phyloP scores from a whole-genome alignment of 2,329 filamentous ascomycete species.

The Ophiognomonia clavigignenti-juglandacearum region DNA sequence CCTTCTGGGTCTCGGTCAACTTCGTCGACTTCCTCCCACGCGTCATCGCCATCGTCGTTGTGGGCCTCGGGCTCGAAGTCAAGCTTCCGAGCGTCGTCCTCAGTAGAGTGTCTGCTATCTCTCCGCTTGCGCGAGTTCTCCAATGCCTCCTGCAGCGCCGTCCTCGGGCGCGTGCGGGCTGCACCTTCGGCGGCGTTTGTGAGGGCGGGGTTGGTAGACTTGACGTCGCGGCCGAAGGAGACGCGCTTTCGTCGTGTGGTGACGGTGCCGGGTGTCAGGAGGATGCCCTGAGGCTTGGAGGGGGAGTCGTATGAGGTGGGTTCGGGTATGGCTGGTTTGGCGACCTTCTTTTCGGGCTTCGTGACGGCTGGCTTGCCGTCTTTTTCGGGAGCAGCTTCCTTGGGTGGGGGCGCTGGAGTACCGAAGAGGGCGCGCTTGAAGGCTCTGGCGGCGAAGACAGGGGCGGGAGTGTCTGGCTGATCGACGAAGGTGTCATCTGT shows the following conservation, averaged over 20 bases:
- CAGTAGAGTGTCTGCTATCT: conserved; percentile 2
- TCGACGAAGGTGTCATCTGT: conserved; percentile 46
- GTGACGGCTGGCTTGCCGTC: conserved; percentile 22
- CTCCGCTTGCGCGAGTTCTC: conserved; percentile 36
- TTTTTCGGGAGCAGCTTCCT: conserved; percentile 14
- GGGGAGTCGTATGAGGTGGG: conserved; percentile 34
- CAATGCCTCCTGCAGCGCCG: conserved; percentile 39
- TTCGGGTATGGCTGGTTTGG: background rate
- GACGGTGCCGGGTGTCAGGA: conserved; percentile 60
- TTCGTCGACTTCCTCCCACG: conserved; percentile 50
- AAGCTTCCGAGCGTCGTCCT: conserved; percentile 48
- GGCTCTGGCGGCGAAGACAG: conserved; percentile 61
- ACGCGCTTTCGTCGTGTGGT: conserved; percentile 59
- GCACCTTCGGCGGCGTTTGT: conserved; percentile 21
- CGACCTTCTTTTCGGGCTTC: conserved; percentile 20
- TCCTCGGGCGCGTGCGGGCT: conserved; percentile 28
- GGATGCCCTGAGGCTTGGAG: conserved; percentile 50
- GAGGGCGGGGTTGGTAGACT: conserved; percentile 27
- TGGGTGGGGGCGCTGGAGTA: conserved; percentile 38
- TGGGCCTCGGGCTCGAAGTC: conserved; percentile 32
- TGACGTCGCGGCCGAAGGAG: conserved; percentile 56
- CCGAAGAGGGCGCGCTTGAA: conserved; percentile 62
- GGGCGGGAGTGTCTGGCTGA: conserved; percentile 59
- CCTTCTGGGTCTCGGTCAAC: conserved; percentile 51
- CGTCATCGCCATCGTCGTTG: conserved; percentile 31